Percentiles rank a stretch among this genome's conserved stretches.
phyloP scores from a whole-genome alignment of 225 moss, liverwort and hornwort species.

The Neckera pumila region DNA sequence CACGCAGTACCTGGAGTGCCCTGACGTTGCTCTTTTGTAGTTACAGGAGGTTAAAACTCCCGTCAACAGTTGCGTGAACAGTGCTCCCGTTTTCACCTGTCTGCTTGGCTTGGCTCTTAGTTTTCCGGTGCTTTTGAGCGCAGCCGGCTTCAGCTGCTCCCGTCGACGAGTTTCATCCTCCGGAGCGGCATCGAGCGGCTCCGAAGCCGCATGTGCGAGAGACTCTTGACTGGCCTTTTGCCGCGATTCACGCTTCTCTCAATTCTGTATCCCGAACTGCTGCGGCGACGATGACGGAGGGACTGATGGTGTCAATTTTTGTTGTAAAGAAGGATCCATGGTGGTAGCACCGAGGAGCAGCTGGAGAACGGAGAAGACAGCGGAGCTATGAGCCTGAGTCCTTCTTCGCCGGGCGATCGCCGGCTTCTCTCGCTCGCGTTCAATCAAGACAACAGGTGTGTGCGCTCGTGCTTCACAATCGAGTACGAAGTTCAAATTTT shows the following conservation, averaged over 20 bases:
- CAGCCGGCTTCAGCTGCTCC: no score
- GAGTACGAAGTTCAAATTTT: background rate
- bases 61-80: no score
- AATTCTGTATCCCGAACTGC: background rate
- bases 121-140: no score
- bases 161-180: no score
- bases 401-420: slow-evolving; percentile 20
- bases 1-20: no score
- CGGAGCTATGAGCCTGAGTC: slow-evolving; percentile 34
- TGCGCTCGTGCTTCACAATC: background rate
- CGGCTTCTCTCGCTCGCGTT: slow-evolving; percentile 63
- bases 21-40: no score
- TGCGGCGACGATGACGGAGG: background rate
- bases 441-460: slow-evolving; percentile 87
- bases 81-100: no score
- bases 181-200: no score
- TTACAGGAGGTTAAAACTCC: no score
- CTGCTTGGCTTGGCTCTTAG: no score
- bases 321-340: background rate
- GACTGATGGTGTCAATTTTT: background rate
- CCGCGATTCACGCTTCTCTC: background rate
- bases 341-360: background rate
- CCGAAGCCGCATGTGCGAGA: no score
- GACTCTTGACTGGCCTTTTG: background rate
- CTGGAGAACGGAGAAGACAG: background rate